Evolutionary conservation across 164 flowering plant genomes (phyloP), one percentile per base, ranked within the genome.

Genomic region (Stephania japonica): DNA sequence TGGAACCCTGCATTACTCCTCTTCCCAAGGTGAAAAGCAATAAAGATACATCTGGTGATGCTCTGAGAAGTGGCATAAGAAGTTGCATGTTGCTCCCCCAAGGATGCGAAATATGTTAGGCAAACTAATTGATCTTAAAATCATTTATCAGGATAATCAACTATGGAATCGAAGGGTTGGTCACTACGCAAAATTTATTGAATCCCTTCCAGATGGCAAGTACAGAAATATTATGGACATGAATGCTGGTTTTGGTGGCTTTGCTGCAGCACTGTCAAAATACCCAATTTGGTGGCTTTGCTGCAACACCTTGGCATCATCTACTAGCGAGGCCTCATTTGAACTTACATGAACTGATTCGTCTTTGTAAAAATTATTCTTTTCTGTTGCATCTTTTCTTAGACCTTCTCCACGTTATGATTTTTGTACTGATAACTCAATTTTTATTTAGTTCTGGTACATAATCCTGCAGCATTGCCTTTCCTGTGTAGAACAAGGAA

Each of bases 311-410:
- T 89, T n/a, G 86, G 88, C 10, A 27, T 86, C 32, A 78, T 89
- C 65, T 88, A 85, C 68, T 90, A 89, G 19, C 90, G 90, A 7
- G 93, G 93, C 23, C 87, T 89, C 18, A 82, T 89, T 69, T 91
- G 93, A 62, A 84, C 87, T 43, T 88, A 85, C 84, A 80, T 76
- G 83, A 78, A 89, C 83, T 87, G 93, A 91, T 89, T 79, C 78
- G 80, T 59, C 63, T 70, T n/a, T 49, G 26, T 44, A 23, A 4
- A 23, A 13, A 64, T 23, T 66, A 65, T 44, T 47, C 16, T 53
- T n/a, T 49, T 42, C 12, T 13, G 41, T 42, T 32, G 11, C 38
- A 24, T 43, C 2, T 44, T 44, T 44, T 13, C 2, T 44, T 44
- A 6, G 50, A 44, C 50, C 10, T 44, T 8, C 50, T 44, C 50